Evolutionary conservation across 768 basidiomycete species (phyloP).

Genomic region (Russula dissimulans): DNA sequence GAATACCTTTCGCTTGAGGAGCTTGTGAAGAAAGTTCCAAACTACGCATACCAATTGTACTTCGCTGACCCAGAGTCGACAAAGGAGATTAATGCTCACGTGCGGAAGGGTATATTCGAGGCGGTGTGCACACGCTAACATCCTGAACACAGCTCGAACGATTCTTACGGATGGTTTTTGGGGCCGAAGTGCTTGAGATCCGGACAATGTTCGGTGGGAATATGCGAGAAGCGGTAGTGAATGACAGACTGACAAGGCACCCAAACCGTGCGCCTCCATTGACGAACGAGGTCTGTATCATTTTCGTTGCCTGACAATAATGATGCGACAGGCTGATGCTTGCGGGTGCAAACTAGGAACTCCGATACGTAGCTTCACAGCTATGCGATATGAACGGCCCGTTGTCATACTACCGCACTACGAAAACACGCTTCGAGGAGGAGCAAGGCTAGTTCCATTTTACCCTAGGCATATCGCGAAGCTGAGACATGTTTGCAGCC

Average conservation of each 20-base stretch:
- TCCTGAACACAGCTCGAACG: slow-evolving; percentile 17
- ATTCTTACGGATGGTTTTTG: slow-evolving; percentile 19
- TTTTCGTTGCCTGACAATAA: too few relatives aligned
- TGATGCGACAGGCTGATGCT: background rate
- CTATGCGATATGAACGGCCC: slow-evolving; percentile 55
- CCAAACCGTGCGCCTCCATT: background rate
- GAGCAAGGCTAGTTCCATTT: slow-evolving; percentile 33
- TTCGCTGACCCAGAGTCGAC: slow-evolving; percentile 47
- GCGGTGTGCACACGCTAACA: background rate
- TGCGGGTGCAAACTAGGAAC: slow-evolving; percentile 36
- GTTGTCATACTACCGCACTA: slow-evolving; percentile 69
- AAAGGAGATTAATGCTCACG: slow-evolving; percentile 47
- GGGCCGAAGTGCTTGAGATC: background rate
- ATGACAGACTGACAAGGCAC: background rate
- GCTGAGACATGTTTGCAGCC: background rate
- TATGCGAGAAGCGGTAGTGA: slow-evolving; percentile 10
- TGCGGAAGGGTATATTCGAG: slow-evolving; percentile 26
- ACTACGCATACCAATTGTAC: slow-evolving; percentile 60
- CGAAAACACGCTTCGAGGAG: slow-evolving; percentile 53
- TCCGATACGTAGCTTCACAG: slow-evolving; percentile 40
- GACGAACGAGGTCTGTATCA: slow-evolving; percentile 15
- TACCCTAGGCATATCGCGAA: background rate
- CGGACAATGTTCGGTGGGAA: slow-evolving; percentile 3
- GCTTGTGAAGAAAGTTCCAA: slow-evolving; percentile 42
- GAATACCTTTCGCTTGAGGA: slow-evolving; percentile 42